Percentiles rank a stretch among this genome's conserved stretches.
Conservation (phyloP, 192 early-diverging fungal species). For the Rhizophagus sp. region DNA sequence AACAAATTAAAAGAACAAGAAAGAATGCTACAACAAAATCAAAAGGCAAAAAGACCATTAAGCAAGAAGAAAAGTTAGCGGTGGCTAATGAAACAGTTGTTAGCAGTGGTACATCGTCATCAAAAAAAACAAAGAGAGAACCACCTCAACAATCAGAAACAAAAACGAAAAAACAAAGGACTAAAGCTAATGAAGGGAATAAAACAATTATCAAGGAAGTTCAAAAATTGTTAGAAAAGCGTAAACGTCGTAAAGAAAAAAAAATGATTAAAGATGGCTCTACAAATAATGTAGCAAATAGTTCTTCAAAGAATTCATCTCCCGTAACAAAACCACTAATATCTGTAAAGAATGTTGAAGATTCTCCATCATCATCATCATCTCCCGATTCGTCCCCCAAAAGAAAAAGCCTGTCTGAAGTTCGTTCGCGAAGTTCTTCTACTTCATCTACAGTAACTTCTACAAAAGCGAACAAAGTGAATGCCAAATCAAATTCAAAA, state of each 20-base stretch:
- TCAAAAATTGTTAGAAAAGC: conserved; percentile 1
- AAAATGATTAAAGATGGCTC: not conserved
- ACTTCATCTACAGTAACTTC: not conserved
- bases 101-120: not conserved
- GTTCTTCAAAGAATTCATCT: not conserved
- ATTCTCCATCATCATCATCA: not conserved
- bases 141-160: not conserved
- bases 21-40: conserved; percentile 3
- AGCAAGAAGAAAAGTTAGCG: not conserved
- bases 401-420: not conserved
- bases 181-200: not conserved
- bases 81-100: not conserved
- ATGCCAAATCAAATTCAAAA: not conserved
- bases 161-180: not conserved
- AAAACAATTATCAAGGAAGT: not conserved
- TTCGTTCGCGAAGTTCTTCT: not conserved
- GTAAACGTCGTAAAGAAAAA: not conserved
- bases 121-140: not conserved
- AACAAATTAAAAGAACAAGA: not conserved
- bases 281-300: not conserved
- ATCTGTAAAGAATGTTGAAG: not conserved
- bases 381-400: not conserved
- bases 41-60: not conserved
- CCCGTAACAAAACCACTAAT: not conserved
- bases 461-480: not conserved